Conservation (phyloP, 2,329 filamentous ascomycete genomes). For the Fusarium sp. region DNA sequence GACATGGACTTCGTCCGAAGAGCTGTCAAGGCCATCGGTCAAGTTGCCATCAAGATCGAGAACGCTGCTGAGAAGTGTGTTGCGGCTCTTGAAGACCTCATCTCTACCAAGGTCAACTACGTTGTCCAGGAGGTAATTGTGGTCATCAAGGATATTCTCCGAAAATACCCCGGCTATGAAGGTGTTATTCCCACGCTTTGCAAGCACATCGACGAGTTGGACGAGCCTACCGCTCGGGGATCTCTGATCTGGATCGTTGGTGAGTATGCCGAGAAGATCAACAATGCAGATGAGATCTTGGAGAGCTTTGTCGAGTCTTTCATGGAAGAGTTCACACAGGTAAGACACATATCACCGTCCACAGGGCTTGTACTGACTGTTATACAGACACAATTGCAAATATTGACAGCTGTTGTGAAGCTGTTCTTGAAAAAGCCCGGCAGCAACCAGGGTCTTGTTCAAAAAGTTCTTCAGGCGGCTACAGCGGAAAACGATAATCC, state of each 20-base stretch:
- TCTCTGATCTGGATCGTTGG: constrained; percentile 99
- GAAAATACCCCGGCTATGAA: constrained; percentile 97
- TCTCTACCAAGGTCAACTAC: constrained; percentile 98
- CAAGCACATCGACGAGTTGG: constrained; percentile 95
- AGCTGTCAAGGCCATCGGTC: constrained; percentile 94
- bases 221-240: constrained; percentile 91
- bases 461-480: constrained; percentile 92
- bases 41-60: constrained; percentile 99
- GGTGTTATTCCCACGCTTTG: constrained; percentile 97
- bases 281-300: constrained; percentile 95
- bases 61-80: constrained; percentile 95
- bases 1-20: constrained; percentile 99
- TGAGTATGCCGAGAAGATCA: constrained; percentile 99
- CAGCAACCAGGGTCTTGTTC: constrained; percentile 88
- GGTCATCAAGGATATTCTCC: constrained; percentile 98
- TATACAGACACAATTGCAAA: constrained; percentile 90
- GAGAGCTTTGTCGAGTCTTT: constrained; percentile 93
- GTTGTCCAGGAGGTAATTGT: constrained; percentile 98
- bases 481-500: constrained; percentile 98
- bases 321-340: constrained; percentile 95
- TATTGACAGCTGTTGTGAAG: constrained; percentile 96
- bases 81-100: constrained; percentile 90
- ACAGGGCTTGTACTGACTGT: neutral
- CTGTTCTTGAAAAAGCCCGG: constrained; percentile 97
- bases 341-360: constrained; percentile 54